These are phyloP conservation scores for Lanmaoa rubissima DNA, from an alignment of 768 basidiomycete species.

Conservation along the genomic window DNA sequence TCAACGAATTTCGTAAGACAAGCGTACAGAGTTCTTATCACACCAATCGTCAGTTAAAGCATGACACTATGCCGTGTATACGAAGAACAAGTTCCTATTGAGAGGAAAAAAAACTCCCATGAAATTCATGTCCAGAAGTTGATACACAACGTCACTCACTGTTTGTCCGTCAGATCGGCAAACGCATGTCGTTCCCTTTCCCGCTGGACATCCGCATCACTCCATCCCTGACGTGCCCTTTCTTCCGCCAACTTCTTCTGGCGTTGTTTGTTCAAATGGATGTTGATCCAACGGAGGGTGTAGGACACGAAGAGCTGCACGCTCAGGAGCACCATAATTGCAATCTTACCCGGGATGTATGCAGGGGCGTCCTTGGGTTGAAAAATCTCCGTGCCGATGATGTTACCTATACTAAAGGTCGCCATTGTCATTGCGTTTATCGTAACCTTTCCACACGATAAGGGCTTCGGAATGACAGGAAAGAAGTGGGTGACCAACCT, in stretches of 20 bases:
- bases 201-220: slow-evolving; percentile 52
- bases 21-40: neutral
- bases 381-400: slow-evolving; percentile 63
- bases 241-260: slow-evolving; percentile 39
- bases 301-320: slow-evolving; percentile 49
- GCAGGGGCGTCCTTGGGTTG: slow-evolving; percentile 57
- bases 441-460: slow-evolving; percentile 38
- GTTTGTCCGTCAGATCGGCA: slow-evolving; percentile 60
- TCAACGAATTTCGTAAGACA: slow-evolving; percentile 1
- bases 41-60: neutral
- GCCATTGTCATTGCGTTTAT: slow-evolving; percentile 60
- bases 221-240: slow-evolving; percentile 52
- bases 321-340: slow-evolving; percentile 58
- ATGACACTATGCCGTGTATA: slow-evolving; percentile 47
- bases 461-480: neutral
- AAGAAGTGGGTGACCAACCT: slow-evolving; percentile 29
- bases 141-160: slow-evolving; percentile 38
- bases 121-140: neutral
- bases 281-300: slow-evolving; percentile 53
- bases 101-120: neutral
- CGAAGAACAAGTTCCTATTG: slow-evolving; percentile 57
- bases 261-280: slow-evolving; percentile 52
- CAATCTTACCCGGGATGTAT: slow-evolving; percentile 66
- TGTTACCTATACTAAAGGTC: slow-evolving; percentile 56
- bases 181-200: slow-evolving; percentile 63